Evolutionary conservation across 495 filamentous ascomycete species (phyloP), one percentile per base, ranked within the genome.

Genomic region (Xylaria intraflava): DNA sequence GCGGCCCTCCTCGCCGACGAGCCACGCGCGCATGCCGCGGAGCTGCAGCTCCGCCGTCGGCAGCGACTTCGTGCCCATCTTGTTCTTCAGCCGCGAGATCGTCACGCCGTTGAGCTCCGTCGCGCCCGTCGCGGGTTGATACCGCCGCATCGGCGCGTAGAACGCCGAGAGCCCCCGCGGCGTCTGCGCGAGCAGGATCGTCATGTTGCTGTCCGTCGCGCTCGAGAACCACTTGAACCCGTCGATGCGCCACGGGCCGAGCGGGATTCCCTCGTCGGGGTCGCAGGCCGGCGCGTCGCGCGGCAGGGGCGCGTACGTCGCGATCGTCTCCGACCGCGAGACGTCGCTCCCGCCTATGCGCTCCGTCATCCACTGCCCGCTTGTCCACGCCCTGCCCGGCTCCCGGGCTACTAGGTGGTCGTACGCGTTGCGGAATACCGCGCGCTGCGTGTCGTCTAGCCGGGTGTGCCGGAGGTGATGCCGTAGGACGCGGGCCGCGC

Each of bases 311-410:
- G 51, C 29, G 51, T 47, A 47, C 7, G 35, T 54, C 4, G 78
- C 29, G 76, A 87, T 55, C 1, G 86, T 91, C 64, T 91, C 87
- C 0, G 83, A 87, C 41, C 74, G 78, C 6, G 81, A 80, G 3
- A 90, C 83, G 56, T 92, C 87, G 55, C 82, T 86, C 2, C 87
- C 87, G 7, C 86, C 87, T 0, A 76, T 68, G n/a, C 87, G 77
- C 59, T 90, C 87, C 0, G 88, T 90, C 88, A 91, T 91, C 88
- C 88, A 92, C 62, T 91, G 87, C 0, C 88, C 87, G 27, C 78
- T 83, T 4, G 86, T 90, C 87, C 86, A 90, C 14, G 79, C 76
- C n/a, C 68, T 53, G 7, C 62, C 53, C 3, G 83, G 74, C 51
- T 86, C 77, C 6, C 82, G 74, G 4, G 80, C 81, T 23, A 73